Base-by-base conservation (phyloP, 2,329 filamentous ascomycete species). In the Clarireedia hainanense region DNA sequence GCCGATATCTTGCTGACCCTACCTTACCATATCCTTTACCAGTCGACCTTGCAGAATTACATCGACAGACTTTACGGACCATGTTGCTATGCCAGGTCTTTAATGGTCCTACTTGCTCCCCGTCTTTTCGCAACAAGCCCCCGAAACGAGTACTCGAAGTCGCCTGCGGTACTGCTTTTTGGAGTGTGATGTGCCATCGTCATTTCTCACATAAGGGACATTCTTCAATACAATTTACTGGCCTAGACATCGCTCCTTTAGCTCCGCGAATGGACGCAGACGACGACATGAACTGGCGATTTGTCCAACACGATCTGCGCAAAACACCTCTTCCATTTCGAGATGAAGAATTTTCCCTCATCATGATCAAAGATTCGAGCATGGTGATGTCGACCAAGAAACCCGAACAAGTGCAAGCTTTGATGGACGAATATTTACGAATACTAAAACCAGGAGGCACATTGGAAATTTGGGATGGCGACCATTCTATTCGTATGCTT, bases 401-500 rank as follows among this genome's bases (percentile, higher is more conserved):
- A 30, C 7, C 27, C 10, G 47, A 42, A 5, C 42, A 50, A 15
- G 6, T 15, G 15, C 75, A 82, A 50, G 36, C 61, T 4, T 69
- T 81, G 26, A 75, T 84, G 57, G 86, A 89, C 61, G 90, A 96
- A 67, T 86, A 85, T 59, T 74, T 92, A 47, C 86, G 91, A 17
- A 73, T 95, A 12, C 75, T 96, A 37, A 84, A 80, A 61, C 85
- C 88, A 0, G 90, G 89, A 15, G 92, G 92, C 4, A 82, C 83
- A 2, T 67, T 96, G 26, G 92, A 96, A 68, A 78, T 95, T 15
- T 96, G 91, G 91, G 91, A 96, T 61, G 86, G 86, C 5, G 91
- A 96, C 71, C 84, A 91, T 67, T 80, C 86, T 12, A 83, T 96
- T 61, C 86, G 91, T 63, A 91, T 91, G 70, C 77, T 97, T 27